Evolutionary conservation across 2,329 filamentous ascomycete genomes (phyloP).

Genomic region (Fusarium nodosum): DNA sequence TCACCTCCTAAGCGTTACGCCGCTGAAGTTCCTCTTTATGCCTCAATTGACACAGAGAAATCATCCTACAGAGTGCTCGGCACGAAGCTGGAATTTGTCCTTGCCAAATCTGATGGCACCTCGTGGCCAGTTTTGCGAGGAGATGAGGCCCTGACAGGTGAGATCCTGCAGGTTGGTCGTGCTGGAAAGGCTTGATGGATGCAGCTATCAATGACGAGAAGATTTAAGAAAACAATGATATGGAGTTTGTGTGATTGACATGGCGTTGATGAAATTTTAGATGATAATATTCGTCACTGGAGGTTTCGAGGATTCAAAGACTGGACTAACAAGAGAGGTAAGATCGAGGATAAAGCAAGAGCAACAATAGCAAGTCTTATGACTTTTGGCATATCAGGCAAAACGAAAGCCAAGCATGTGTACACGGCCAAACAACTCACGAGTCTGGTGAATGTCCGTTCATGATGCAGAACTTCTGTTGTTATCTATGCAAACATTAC

Average conservation of each 20-base stretch:
- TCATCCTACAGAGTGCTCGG: constrained; percentile 86
- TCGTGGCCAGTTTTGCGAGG: constrained; percentile 89
- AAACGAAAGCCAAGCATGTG: not conserved
- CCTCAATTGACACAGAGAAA: constrained; percentile 78
- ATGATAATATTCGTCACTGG: constrained; percentile 11
- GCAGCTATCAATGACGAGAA: constrained; percentile 1
- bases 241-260: constrained; percentile 38
- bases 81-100: constrained; percentile 86
- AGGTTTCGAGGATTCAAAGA: constrained; percentile 16
- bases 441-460: not conserved
- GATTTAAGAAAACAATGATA: constrained; percentile 27
- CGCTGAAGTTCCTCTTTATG: constrained; percentile 80
- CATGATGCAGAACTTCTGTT: not conserved
- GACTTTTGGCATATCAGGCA: not conserved
- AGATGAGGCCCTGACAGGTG: constrained; percentile 76
- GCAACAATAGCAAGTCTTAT: not conserved
- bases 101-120: constrained; percentile 78
- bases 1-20: constrained; percentile 82
- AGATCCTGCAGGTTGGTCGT: constrained; percentile 90
- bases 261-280: constrained; percentile 34
- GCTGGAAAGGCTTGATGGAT: constrained; percentile 69
- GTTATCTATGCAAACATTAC: not conserved
- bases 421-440: not conserved
- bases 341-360: constrained; percentile 13
- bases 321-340: constrained; percentile 17